A percentile compares a stretch with the other conserved stretches of the same genome.
phyloP scores from a whole-genome alignment of 2,329 filamentous ascomycete genomes.

The Exophiala oligosperma region DNA sequence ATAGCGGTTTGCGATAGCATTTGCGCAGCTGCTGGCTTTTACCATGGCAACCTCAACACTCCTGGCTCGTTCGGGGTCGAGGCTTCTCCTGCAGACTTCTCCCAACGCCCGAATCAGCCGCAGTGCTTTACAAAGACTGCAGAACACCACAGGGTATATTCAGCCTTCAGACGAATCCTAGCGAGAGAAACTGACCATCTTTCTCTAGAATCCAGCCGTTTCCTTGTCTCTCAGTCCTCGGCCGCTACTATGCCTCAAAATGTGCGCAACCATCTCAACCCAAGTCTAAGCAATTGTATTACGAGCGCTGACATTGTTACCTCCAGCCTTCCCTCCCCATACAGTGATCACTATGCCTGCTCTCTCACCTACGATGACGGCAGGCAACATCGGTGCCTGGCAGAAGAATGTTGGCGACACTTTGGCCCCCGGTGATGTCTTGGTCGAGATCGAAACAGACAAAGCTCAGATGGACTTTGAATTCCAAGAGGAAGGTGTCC shows the following conservation, averaged over 20 bases:
- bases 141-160: constrained; percentile 43
- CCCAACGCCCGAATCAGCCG: constrained; percentile 43
- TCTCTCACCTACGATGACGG: constrained; percentile 94
- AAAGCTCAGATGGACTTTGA: constrained; percentile 99
- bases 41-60: constrained; percentile 57
- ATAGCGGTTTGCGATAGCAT: constrained; percentile 7
- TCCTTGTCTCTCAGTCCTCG: constrained; percentile 60
- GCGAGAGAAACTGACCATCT: constrained; percentile 13
- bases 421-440: constrained; percentile 86
- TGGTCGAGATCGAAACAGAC: constrained; percentile 98
- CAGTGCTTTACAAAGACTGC: constrained; percentile 42
- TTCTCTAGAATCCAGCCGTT: constrained; percentile 25
- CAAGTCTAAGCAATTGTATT: no score
- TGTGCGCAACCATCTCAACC: constrained; percentile 46
- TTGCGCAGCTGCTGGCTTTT: constrained; percentile 12
- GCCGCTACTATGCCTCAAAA: constrained; percentile 69
- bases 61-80: constrained; percentile 46
- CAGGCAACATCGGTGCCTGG: constrained; percentile 95
- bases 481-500: constrained; percentile 95
- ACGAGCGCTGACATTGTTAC: no score
- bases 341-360: constrained; percentile 97
- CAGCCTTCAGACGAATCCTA: neutral
- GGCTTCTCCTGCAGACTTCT: constrained; percentile 43
- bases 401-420: constrained; percentile 94
- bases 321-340: constrained; percentile 84